Conservation (phyloP, 495 filamentous ascomycete genomes). For the Sordaria brevicollis region DNA sequence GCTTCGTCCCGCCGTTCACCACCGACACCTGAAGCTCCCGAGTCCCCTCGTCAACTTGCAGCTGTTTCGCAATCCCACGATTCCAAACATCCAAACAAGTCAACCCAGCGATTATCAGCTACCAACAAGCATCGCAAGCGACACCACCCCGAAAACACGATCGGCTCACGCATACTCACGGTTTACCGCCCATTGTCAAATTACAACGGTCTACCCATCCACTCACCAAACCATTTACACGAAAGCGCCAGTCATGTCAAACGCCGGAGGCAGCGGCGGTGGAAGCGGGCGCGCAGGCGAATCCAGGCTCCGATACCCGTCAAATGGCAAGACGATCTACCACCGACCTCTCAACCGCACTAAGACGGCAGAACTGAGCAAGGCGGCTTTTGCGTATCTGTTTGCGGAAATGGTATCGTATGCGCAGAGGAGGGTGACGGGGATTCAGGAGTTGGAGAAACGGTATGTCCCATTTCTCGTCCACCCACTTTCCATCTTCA, state of each 20-base stretch:
- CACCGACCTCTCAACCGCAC: slow-evolving; percentile 87
- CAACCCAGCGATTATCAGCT: background rate
- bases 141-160: background rate
- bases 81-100: background rate
- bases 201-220: background rate
- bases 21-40: background rate
- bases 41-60: background rate
- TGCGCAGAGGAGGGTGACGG: slow-evolving; percentile 80
- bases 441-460: slow-evolving; percentile 88
- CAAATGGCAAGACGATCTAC: slow-evolving; percentile 94
- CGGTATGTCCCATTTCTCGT: slow-evolving; percentile 41
- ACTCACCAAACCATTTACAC: background rate
- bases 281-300: slow-evolving; percentile 3
- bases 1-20: background rate
- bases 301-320: slow-evolving; percentile 81
- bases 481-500: background rate
- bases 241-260: background rate
- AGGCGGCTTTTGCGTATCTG: slow-evolving; percentile 87
- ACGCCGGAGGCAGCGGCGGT: background rate
- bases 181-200: background rate
- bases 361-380: slow-evolving; percentile 75
- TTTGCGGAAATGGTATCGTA: slow-evolving; percentile 97
- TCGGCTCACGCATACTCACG: background rate
- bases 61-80: background rate
- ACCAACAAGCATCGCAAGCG: background rate